Evolutionary conservation across 2,329 filamentous ascomycete genomes (phyloP).

Genomic region (Exophiala alcalophila): DNA sequence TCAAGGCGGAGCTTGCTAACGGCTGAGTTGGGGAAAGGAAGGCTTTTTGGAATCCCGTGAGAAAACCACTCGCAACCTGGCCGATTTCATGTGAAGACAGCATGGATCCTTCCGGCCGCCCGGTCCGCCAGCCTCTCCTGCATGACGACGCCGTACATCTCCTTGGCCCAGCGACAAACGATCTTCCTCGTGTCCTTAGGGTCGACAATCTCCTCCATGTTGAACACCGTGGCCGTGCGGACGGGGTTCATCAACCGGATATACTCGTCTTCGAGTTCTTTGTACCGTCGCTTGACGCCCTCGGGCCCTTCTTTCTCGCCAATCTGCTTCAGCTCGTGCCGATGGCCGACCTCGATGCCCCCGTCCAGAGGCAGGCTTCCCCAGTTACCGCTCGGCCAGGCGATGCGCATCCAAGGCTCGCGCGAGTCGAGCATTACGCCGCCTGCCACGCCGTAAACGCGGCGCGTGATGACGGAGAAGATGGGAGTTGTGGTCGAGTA

Average conservation of each 20-base stretch:
- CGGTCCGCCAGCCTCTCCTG: constrained; percentile 47
- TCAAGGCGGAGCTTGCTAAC: constrained; percentile 3
- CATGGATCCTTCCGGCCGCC: constrained; percentile 42
- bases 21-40: background rate
- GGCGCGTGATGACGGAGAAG: constrained; percentile 61
- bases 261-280: constrained; percentile 60
- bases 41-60: too few species aligned
- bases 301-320: constrained; percentile 52
- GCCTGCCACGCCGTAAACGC: constrained; percentile 62
- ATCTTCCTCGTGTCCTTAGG: constrained; percentile 57
- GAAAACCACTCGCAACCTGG: too few species aligned
- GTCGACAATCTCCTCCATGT: constrained; percentile 64
- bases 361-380: constrained; percentile 61
- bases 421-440: constrained; percentile 63
- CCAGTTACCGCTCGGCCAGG: constrained; percentile 64
- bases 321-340: constrained; percentile 53
- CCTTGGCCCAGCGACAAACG: constrained; percentile 52
- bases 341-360: constrained; percentile 63
- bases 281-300: constrained; percentile 54
- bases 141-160: constrained; percentile 56
- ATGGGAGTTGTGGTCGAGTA: constrained; percentile 62
- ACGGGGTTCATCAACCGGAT: constrained; percentile 62
- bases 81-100: constrained; percentile 37
- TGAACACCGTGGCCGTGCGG: constrained; percentile 61
- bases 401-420: constrained; percentile 59